phyloP scores from a whole-genome alignment of 305 asterid genomes.

The Rubia balearica region DNA sequence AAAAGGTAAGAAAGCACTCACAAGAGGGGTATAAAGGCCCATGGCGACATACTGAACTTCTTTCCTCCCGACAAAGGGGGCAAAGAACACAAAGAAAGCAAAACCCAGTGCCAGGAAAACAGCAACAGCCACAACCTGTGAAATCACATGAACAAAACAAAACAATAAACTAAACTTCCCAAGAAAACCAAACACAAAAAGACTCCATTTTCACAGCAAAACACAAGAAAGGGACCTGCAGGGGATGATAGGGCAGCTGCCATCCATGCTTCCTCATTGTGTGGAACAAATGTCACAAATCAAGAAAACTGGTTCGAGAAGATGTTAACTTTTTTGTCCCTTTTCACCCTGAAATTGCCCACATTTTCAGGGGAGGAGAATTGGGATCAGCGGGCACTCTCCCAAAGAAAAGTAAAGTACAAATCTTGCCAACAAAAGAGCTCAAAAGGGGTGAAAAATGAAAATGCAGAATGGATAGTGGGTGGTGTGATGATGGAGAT shows the following conservation, averaged over 20 bases:
- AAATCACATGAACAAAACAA: slow-evolving; percentile 22
- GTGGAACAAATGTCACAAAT: slow-evolving; percentile 24
- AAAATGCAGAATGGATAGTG: slow-evolving; percentile 20
- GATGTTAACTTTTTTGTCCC: slow-evolving; percentile 18
- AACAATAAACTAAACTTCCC: slow-evolving; percentile 12
- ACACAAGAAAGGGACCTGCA: slow-evolving; percentile 52
- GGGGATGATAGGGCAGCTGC: slow-evolving; percentile 99
- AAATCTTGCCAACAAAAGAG: slow-evolving; percentile 12
- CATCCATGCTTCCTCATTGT: slow-evolving; percentile 98
- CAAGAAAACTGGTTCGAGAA: slow-evolving; percentile 28
- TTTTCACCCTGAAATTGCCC: slow-evolving; percentile 27
- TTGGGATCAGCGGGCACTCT: slow-evolving; percentile 28
- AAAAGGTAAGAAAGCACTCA: slow-evolving; percentile 20
- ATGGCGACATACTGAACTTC: slow-evolving; percentile 68
- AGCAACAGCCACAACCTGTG: slow-evolving; percentile 97
- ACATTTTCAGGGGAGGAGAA: slow-evolving; percentile 38
- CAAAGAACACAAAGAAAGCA: slow-evolving; percentile 98
- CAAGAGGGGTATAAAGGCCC: slow-evolving; percentile 95
- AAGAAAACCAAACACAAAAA: background rate
- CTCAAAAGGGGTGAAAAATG: slow-evolving; percentile 20
- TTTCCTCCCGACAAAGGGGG: slow-evolving; percentile 90
- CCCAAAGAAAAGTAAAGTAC: slow-evolving; percentile 25
- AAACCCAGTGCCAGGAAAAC: slow-evolving; percentile 97
- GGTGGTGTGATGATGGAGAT: slow-evolving; percentile 18
- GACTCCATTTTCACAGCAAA: background rate